Base-by-base conservation (phyloP, 108 stramenopile species). In the Nitzschia putrida region DNA sequence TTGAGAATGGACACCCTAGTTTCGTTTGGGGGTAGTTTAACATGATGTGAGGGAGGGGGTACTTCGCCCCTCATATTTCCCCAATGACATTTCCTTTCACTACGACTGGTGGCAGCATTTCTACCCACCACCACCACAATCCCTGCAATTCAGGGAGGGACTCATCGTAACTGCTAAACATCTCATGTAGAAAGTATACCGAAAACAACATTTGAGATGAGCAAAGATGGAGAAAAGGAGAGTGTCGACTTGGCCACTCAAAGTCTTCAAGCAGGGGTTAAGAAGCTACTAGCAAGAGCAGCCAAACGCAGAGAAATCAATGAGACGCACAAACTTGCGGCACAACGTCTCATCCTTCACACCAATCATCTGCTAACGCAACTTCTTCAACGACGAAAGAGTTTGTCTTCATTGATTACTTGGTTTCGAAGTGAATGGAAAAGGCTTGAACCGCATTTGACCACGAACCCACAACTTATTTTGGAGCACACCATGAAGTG, bases 401-500 rank as follows among this genome's bases (percentile, higher is more conserved):
- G 49, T 20, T 45, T 76, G 39, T 29, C 55, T 57, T 55, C 74
- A 8, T 39, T 76, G 40, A 43, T 76, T 20, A 44, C 22, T 53
- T 76, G 74, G 74, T 69, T 76, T 49, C 44, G 44, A 14, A 57
- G 34, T 14, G 74, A 76, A 60, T 76, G 74, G 74, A 53, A 22
- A 42, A 22, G 68, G 14, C 16, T 76, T 12, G 65, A 76, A 51
- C 22, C 59, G 8, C 24, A 69, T 20, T 61, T 76, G 8, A 54
- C 21, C 9, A 42, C 55, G 24, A 16, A 59, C 7, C 37, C 61
- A 2, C 61, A 63, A 8, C 25, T 21, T 2, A 74, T 80, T 21
- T 66, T 85, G 49, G 43, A 68, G 43, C 79, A 80, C 47, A 50
- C 80, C 0, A 64, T 86, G 22, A 25, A 71, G 37, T 51, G 70